Base-by-base conservation (phyloP, 257 asterid species). In the Solanum medicagineum region DNA sequence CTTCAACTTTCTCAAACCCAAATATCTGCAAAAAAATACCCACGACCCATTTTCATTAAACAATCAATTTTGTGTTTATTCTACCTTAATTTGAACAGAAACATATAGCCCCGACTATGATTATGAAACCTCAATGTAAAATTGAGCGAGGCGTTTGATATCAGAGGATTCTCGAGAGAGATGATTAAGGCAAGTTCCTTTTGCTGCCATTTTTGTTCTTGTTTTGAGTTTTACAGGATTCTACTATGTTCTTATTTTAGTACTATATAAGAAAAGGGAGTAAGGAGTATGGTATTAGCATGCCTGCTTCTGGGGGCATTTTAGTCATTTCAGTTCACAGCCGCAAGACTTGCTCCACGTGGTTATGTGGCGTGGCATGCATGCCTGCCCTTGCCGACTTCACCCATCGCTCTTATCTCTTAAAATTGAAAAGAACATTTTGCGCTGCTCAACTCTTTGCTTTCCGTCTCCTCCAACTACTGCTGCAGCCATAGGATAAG, bases 1-100 rank as follows among this genome's bases (percentile, higher is more conserved):
- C 86, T 87, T 94, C 98, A 40, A 96, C 83, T 91, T 88, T 92
- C 90, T 94, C 93, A 86, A 96, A 96, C 40, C 98, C 98, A 86
- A 94, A 89, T 32, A 88, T 77, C 99, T 96, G 91, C 42, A 54
- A 11, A 44, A 66, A 56, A 32, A 32, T 32, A 49, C 55, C 8
- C 80, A 66, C 53, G 44, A 45, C 40, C 85, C 90, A 80, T 17
- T 70, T 71, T 22, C 51, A 66, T 40, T 13, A 57, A 36, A 44
- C 14, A 29, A 74, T 80, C 15, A n/a, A 54, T 13, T 53, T 15
- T 2, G n/a, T 16, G 7, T 57, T 45, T 45, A 2, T 69, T 36
- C n/a, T 36, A 69, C 24, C 8, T 14, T 36, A 69, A 32, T 36
- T 36, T 69, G 36, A 2, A 36, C 1, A 69, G 24, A 16, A 69